Conservation (phyloP, 1,139 yeast species). For the Cylindricascospora bacillispora region DNA sequence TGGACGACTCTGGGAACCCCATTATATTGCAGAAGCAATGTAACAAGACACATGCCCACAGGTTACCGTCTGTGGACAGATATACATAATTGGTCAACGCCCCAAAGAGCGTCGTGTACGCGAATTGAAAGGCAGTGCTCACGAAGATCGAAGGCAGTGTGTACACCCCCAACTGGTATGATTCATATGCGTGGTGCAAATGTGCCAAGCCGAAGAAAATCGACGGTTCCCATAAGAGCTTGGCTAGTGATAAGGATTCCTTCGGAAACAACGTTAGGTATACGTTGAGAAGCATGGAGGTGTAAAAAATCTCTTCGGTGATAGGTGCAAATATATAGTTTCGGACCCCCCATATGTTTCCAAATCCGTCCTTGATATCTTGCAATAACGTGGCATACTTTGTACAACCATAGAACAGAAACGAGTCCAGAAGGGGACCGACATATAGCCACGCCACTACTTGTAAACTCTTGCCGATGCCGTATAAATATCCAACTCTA, state of each 20-base stretch:
- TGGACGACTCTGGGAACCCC: conserved; percentile 50
- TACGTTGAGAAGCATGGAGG: conserved; percentile 41
- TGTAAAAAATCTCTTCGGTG: conserved; percentile 75
- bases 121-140: conserved; percentile 43
- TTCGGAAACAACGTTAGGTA: conserved; percentile 30
- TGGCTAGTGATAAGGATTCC: conserved; percentile 16
- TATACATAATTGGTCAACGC: conserved; percentile 54
- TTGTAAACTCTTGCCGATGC: conserved; percentile 18
- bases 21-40: conserved; percentile 68
- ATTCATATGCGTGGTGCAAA: conserved; percentile 65
- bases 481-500: not conserved
- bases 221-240: conserved; percentile 41
- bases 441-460: conserved; percentile 36
- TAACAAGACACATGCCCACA: conserved; percentile 51
- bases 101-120: conserved; percentile 75
- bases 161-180: conserved; percentile 26
- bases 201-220: conserved; percentile 84
- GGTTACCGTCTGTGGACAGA: conserved; percentile 34
- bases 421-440: conserved; percentile 43
- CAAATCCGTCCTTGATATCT: conserved; percentile 23
- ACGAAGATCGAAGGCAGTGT: conserved; percentile 28
- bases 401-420: conserved; percentile 23
- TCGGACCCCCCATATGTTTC: conserved; percentile 41
- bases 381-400: conserved; percentile 9
- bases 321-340: conserved; percentile 70